Conservation (phyloP, 352 stramenopile species). For the Pythium aphanidermatum region DNA sequence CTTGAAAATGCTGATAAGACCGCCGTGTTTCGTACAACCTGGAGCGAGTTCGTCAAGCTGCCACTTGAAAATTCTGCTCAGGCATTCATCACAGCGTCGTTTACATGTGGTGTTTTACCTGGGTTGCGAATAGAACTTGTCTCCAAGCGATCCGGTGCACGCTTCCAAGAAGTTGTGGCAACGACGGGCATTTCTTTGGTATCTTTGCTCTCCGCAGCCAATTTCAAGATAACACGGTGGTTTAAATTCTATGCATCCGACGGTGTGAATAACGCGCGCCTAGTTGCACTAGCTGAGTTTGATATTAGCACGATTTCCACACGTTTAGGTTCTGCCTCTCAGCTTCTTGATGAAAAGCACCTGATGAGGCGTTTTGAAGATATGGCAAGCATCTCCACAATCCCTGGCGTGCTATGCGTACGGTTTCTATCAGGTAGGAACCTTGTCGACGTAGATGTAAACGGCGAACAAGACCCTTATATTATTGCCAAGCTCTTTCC, state of each 20-base stretch:
- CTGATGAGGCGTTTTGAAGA: conserved; percentile 8
- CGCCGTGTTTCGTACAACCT: neutral
- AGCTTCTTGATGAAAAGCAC: conserved; percentile 13
- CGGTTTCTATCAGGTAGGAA: conserved; percentile 39
- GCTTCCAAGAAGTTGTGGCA: conserved; percentile 25
- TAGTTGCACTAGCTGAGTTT: conserved; percentile 15
- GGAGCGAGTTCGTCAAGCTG: conserved; percentile 14
- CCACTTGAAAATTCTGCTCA: conserved; percentile 9
- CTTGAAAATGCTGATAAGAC: neutral
- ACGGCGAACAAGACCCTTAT: conserved; percentile 52
- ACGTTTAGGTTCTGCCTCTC: no score
- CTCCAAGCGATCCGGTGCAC: conserved; percentile 13
- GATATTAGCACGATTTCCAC: conserved; percentile 13
- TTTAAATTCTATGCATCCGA: conserved; percentile 16
- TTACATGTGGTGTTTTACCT: conserved; percentile 24
- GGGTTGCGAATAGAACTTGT: conserved; percentile 32
- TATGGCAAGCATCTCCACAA: neutral
- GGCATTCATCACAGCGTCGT: conserved; percentile 13
- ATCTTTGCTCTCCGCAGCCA: conserved; percentile 10
- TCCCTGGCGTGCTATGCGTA: conserved; percentile 32
- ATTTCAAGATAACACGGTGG: conserved; percentile 5
- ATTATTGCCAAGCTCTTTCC: conserved; percentile 24
- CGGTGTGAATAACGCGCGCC: neutral
- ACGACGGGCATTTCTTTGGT: conserved; percentile 20
- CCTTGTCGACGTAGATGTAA: conserved; percentile 35